Evolutionary conservation across 2,329 filamentous ascomycete species (phyloP), one percentile per base, ranked within the genome.

Genomic region (Aspergillus terreus): DNA sequence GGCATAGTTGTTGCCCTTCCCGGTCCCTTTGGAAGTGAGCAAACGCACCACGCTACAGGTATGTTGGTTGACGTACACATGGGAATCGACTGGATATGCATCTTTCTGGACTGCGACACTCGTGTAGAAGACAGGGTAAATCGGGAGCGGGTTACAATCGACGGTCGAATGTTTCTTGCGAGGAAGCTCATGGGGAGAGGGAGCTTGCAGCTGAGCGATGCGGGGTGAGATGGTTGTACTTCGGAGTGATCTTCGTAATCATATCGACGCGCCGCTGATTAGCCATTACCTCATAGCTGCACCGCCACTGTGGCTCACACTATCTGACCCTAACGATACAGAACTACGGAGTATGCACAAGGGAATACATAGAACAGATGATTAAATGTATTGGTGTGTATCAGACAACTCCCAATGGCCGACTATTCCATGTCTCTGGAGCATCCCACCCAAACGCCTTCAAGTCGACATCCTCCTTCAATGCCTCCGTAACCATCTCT

Each of bases 41-140:
- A 15, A 9, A 23, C 23, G 23, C 11, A 25, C 25, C n/a, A n/a
- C 11, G 32, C 21, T 44, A 9, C 5, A 6, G 15, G 23, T 27
- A n/a, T 40, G 12, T 12, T 7, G 35, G 27, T n/a, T 17, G n/a
- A 66, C 75, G 56, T 72, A 79, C 77, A 79, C 77, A 79, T 79
- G 15, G 77, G 77, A 69, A 79, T 78, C 38, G 76, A 77, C 57
- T 76, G 71, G 57, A 79, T 70, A 73, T 79, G 77, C 77, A 79
- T 79, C 50, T 62, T 58, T 66, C 68, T 25, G 46, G 57, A 56
- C 19, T 53, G 56, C 30, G 41, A 17, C n/a, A 30, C 23, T 15
- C 25, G 15, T 44, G 45, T 7, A 6, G 49, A 27, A 11, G 42
- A 42, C 43, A 46, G 12, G 49, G 49, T 51, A 48, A 45, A 48